Evolutionary conservation across 495 filamentous ascomycete species (phyloP).

Genomic region (Monascus purpureus): DNA sequence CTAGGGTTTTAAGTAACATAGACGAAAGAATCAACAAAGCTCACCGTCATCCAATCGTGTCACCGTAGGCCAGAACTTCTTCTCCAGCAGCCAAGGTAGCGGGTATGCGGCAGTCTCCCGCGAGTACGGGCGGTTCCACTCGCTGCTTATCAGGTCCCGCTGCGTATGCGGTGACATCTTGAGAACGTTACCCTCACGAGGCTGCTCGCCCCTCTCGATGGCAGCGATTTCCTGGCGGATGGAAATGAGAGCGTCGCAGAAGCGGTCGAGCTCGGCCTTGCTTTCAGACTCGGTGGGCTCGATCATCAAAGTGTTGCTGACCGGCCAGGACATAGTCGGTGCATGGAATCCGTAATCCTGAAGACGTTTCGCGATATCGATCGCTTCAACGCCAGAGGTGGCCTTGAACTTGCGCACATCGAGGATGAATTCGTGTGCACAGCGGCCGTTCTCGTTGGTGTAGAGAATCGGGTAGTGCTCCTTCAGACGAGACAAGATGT

Average conservation of each 20-base stretch:
- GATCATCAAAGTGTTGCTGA: conserved; percentile 94
- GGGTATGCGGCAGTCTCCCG: conserved; percentile 84
- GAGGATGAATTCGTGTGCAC: conserved; percentile 97
- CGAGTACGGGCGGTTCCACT: conserved; percentile 70
- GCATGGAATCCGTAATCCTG: conserved; percentile 99
- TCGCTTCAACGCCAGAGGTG: conserved; percentile 74
- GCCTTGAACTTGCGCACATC: conserved; percentile 82
- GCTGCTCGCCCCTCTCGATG: conserved; percentile 67
- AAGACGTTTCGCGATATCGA: conserved; percentile 93
- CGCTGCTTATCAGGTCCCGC: conserved; percentile 53
- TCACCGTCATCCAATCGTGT: conserved; percentile 85
- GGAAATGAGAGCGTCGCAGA: conserved; percentile 80
- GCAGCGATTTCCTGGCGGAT: conserved; percentile 80
- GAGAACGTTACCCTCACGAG: conserved; percentile 73
- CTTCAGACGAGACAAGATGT: conserved; percentile 85
- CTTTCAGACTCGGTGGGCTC: conserved; percentile 94
- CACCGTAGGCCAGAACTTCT: conserved; percentile 97
- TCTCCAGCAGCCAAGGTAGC: conserved; percentile 70
- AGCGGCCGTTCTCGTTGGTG: conserved; percentile 75
- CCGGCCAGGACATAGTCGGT: conserved; percentile 97
- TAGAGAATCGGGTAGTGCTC: conserved; percentile 85
- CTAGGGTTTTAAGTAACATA: too few species aligned
- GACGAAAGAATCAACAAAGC: too few species aligned
- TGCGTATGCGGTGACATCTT: conserved; percentile 87
- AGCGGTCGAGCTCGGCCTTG: conserved; percentile 87